Evolutionary conservation across 2,329 filamentous ascomycete genomes (phyloP).

Genomic region (Arthroderma uncinatum): DNA sequence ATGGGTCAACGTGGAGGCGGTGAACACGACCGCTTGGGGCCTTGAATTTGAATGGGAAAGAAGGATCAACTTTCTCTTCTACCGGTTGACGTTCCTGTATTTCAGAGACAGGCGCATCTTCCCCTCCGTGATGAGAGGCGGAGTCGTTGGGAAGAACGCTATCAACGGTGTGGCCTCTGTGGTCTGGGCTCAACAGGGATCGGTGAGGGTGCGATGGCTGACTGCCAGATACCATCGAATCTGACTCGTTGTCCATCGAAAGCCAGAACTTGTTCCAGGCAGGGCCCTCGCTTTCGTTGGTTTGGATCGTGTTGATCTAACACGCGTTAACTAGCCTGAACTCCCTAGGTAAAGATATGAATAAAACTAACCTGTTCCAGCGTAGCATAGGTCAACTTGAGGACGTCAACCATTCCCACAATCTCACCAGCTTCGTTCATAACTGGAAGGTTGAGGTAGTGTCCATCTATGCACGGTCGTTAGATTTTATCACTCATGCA

Average conservation of each 20-base stretch:
- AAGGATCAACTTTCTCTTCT: slow-evolving; percentile 50
- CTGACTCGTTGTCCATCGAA: slow-evolving; percentile 85
- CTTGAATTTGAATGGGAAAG: slow-evolving; percentile 99
- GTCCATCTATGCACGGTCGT: slow-evolving; percentile 55
- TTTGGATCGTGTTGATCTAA: slow-evolving; percentile 79
- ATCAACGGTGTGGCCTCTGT: slow-evolving; percentile 56
- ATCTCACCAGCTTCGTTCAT: slow-evolving; percentile 98
- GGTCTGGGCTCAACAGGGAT: slow-evolving; percentile 72
- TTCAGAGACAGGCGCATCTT: slow-evolving; percentile 59
- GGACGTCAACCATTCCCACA: slow-evolving; percentile 97
- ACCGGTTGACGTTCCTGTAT: slow-evolving; percentile 48
- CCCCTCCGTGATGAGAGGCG: slow-evolving; percentile 69
- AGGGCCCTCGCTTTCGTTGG: slow-evolving; percentile 78
- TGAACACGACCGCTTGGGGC: slow-evolving; percentile 90
- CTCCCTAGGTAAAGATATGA: not conserved
- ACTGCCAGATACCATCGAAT: slow-evolving; percentile 89
- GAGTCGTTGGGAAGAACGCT: slow-evolving; percentile 89
- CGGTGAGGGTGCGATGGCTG: slow-evolving; percentile 53
- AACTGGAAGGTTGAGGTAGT: slow-evolving; percentile 94
- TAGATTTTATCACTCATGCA: slow-evolving; percentile 12
- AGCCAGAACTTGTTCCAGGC: slow-evolving; percentile 99
- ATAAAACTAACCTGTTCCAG: slow-evolving; percentile 65
- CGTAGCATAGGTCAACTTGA: slow-evolving; percentile 96
- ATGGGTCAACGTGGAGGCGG: slow-evolving; percentile 71
- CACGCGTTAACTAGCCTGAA: not conserved